Percentiles rank a stretch among this genome's conserved stretches.
phyloP scores from a whole-genome alignment of 495 filamentous ascomycete species.

The Amorphotheca resinae region DNA sequence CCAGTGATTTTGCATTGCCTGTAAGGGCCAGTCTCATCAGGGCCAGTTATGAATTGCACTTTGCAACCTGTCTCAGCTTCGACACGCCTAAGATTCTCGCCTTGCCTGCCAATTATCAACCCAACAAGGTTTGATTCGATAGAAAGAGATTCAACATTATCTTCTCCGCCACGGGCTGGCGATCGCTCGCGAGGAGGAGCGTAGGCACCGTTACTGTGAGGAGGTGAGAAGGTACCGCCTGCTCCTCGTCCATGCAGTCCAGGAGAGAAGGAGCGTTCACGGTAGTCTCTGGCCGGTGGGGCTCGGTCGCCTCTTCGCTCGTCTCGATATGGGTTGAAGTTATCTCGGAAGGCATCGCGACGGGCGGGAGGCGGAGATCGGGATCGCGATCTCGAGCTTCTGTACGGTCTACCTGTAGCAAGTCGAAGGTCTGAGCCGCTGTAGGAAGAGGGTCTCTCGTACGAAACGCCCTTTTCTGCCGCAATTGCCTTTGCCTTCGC shows the following conservation, averaged over 20 bases:
- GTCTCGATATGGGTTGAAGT: slow-evolving; percentile 62
- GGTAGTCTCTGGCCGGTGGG: slow-evolving; percentile 39
- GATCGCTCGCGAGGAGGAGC: slow-evolving; percentile 38
- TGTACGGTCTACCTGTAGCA: slow-evolving; percentile 33
- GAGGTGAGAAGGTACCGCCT: slow-evolving; percentile 34
- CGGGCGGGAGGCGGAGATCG: slow-evolving; percentile 45
- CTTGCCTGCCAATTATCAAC: slow-evolving; percentile 71
- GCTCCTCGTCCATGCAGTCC: slow-evolving; percentile 34
- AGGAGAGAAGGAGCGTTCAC: slow-evolving; percentile 53
- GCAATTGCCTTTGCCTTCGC: slow-evolving; percentile 61
- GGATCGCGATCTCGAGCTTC: slow-evolving; percentile 53
- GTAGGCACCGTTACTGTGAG: slow-evolving; percentile 12
- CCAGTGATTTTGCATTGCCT: slow-evolving; percentile 71
- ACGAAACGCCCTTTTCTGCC: slow-evolving; percentile 52
- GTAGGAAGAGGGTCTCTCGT: slow-evolving; percentile 34
- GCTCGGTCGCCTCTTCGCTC: slow-evolving; percentile 53
- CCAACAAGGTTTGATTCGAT: slow-evolving; percentile 71
- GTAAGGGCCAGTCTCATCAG: slow-evolving; percentile 48
- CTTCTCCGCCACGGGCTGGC: slow-evolving; percentile 39
- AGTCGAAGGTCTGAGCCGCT: slow-evolving; percentile 26
- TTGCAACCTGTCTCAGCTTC: slow-evolving; percentile 61
- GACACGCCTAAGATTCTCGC: slow-evolving; percentile 68
- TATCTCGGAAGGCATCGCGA: slow-evolving; percentile 55
- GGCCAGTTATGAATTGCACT: slow-evolving; percentile 71
- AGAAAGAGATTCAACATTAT: slow-evolving; percentile 56